phyloP scores from a whole-genome alignment of 2,329 filamentous ascomycete species.

The Talaromyces pinophilus region DNA sequence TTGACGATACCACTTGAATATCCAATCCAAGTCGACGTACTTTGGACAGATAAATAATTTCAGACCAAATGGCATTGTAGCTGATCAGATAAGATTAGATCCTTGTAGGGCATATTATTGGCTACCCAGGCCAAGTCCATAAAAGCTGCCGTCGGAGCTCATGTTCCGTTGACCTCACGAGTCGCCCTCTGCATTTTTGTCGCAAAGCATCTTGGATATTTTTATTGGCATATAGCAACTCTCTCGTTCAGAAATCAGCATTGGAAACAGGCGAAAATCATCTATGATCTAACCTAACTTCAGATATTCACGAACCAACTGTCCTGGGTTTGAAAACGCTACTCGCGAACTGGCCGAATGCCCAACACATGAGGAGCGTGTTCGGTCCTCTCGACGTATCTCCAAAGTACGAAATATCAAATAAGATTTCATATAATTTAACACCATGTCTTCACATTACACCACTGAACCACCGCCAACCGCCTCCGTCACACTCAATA shows the following conservation, averaged over 20 bases:
- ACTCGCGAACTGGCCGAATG: background rate
- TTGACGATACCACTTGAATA: background rate
- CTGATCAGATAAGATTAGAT: conserved; percentile 22
- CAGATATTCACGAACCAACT: background rate
- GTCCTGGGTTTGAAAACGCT: background rate
- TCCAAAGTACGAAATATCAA: background rate
- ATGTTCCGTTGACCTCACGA: conserved; percentile 17
- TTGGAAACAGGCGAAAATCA: too few relatives aligned
- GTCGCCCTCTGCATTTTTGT: background rate
- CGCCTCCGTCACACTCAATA: conserved; percentile 86
- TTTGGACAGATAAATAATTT: too few relatives aligned
- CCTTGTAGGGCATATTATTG: background rate
- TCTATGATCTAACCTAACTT: background rate
- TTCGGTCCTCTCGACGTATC: background rate
- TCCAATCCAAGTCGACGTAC: background rate
- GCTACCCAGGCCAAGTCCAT: background rate
- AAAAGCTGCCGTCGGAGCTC: conserved; percentile 18
- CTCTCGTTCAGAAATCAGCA: background rate
- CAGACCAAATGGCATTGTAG: background rate
- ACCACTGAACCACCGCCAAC: conserved; percentile 94
- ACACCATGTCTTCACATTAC: conserved; percentile 75
- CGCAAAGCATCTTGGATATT: background rate
- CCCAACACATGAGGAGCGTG: background rate
- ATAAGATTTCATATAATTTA: background rate
- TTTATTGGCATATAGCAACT: background rate